Conservation (phyloP, 73 alveolate species). For the Paramecium sexaurelia region DNA sequence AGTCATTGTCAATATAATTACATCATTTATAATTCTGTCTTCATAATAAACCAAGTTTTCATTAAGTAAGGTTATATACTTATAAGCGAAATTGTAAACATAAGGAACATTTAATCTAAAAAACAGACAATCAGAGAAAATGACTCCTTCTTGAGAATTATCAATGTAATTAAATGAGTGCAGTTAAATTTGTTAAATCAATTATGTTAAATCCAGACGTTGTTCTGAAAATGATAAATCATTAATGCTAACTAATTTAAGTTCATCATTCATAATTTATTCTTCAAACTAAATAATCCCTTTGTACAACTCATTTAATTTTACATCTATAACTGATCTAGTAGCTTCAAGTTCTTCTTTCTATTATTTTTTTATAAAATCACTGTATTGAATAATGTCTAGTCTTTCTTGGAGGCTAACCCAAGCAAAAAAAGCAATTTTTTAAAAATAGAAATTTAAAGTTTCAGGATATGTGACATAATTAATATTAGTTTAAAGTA, state of each 20-base stretch:
- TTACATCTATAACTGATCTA: not conserved
- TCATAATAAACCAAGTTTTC: conserved; percentile 30
- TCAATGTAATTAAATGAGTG: conserved; percentile 35
- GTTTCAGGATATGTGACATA: conserved; percentile 55
- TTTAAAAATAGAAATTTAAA: conserved; percentile 9
- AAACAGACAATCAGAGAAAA: not conserved
- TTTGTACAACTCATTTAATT: conserved; percentile 39
- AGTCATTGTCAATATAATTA: not conserved
- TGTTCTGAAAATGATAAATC: not conserved
- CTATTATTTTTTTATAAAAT: conserved; percentile 13
- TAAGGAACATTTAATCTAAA: conserved; percentile 49
- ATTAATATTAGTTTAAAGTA: conserved; percentile 29
- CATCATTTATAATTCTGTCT: conserved; percentile 43
- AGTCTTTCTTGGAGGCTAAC: not conserved
- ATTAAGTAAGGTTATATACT: conserved; percentile 2
- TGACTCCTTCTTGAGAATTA: not conserved
- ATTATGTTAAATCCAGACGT: conserved; percentile 29
- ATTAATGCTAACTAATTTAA: conserved; percentile 15
- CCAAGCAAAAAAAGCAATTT: conserved; percentile 8
- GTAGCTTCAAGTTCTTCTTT: not conserved
- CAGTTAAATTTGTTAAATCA: not conserved
- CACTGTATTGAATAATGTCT: not conserved
- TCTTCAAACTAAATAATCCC: conserved; percentile 44
- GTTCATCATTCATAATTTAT: not conserved
- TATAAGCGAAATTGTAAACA: conserved; percentile 38